These are phyloP conservation scores for Moniliophthora roreri DNA, from an alignment of 1,284 basidiomycete species.

Conservation along the genomic window DNA sequence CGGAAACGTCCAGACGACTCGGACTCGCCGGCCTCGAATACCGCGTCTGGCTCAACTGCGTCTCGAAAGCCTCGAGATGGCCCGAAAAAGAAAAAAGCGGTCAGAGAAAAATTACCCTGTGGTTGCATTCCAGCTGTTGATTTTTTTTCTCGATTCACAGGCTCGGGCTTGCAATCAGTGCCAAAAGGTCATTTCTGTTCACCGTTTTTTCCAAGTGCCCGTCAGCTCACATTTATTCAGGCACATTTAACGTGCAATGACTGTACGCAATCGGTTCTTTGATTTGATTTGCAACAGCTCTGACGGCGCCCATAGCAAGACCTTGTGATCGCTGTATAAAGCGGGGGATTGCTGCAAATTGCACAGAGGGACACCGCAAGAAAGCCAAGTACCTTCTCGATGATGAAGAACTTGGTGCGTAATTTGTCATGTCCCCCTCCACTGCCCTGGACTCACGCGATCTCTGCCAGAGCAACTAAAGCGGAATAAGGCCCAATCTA, in stretches of 20 bases:
- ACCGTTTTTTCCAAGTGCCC: neutral
- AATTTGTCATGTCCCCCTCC: slow-evolving; percentile 22
- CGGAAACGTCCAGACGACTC: slow-evolving; percentile 43
- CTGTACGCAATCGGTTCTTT: slow-evolving; percentile 50
- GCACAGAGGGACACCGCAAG: slow-evolving; percentile 93
- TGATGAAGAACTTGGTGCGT: slow-evolving; percentile 85
- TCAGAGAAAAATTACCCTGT: neutral
- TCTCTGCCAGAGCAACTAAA: slow-evolving; percentile 59
- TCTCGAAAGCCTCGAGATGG: slow-evolving; percentile 61
- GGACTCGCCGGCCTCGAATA: slow-evolving; percentile 40
- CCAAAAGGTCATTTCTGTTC: slow-evolving; percentile 56
- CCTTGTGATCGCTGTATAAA: slow-evolving; percentile 95
- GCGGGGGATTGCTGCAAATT: slow-evolving; percentile 87
- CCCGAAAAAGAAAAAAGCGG: slow-evolving; percentile 85
- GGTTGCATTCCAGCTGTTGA: neutral
- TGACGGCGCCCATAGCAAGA: slow-evolving; percentile 58
- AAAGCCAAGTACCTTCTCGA: slow-evolving; percentile 97
- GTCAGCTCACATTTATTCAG: neutral
- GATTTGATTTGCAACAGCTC: slow-evolving; percentile 19
- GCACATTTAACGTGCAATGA: slow-evolving; percentile 98
- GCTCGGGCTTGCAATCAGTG: slow-evolving; percentile 90
- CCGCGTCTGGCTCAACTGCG: slow-evolving; percentile 42
- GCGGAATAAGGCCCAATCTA: slow-evolving; percentile 41
- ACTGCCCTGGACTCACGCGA: slow-evolving; percentile 34
- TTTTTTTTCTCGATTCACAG: neutral